Conservation (phyloP, 768 basidiomycete genomes). For the Sutorius australiensis region DNA sequence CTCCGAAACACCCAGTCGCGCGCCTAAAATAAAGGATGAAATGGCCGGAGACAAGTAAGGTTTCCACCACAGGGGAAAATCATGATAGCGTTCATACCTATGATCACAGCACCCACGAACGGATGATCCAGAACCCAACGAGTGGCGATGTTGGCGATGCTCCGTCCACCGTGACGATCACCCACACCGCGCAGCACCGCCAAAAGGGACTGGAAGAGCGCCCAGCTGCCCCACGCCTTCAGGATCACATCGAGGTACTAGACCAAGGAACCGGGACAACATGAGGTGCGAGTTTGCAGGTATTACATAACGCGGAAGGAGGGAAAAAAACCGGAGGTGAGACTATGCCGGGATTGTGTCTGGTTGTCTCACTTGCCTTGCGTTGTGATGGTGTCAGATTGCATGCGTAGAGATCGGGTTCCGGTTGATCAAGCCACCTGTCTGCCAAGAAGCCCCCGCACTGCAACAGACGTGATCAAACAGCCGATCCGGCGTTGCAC, state of each 20-base stretch:
- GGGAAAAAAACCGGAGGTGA: background rate
- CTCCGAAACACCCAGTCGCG: slow-evolving; percentile 70
- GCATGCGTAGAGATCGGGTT: slow-evolving; percentile 69
- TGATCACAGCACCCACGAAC: slow-evolving; percentile 75
- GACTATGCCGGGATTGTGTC: background rate
- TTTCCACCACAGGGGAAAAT: background rate
- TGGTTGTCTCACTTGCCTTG: slow-evolving; percentile 48
- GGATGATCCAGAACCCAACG: slow-evolving; percentile 80
- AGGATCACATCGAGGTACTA: slow-evolving; percentile 84
- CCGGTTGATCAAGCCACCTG: slow-evolving; percentile 61
- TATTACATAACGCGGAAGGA: background rate
- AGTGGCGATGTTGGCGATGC: slow-evolving; percentile 75
- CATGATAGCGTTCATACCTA: slow-evolving; percentile 43
- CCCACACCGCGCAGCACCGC: slow-evolving; percentile 57
- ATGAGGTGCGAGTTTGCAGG: background rate
- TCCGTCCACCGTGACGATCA: slow-evolving; percentile 58
- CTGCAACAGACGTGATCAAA: slow-evolving; percentile 35
- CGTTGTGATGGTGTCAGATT: slow-evolving; percentile 77
- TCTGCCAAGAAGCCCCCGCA: slow-evolving; percentile 83
- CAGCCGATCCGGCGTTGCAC: background rate
- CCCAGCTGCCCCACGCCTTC: slow-evolving; percentile 76
- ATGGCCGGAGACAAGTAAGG: background rate
- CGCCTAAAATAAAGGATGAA: slow-evolving; percentile 41
- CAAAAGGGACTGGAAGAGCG: slow-evolving; percentile 67
- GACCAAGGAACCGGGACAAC: background rate